Conservation (phyloP, 257 asterid species). For the Ehretia macrophylla region DNA sequence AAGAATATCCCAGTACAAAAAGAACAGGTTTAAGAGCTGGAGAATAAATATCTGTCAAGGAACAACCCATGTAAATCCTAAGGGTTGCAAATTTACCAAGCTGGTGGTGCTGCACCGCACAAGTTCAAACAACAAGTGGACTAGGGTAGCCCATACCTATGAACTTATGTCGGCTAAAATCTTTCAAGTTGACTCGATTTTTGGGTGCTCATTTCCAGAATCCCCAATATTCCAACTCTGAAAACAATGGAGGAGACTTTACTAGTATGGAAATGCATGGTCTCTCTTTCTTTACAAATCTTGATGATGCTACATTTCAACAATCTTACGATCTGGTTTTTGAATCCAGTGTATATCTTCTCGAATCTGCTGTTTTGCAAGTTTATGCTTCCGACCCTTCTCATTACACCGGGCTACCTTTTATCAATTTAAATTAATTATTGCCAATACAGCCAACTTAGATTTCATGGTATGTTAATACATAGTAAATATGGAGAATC, state of each 20-base stretch:
- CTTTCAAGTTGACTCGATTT: not conserved
- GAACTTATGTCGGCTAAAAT: not conserved
- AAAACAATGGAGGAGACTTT: not conserved
- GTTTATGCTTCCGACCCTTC: too few relatives aligned
- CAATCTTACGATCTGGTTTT: not conserved
- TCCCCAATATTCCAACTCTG: not conserved
- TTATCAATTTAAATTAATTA: too few relatives aligned
- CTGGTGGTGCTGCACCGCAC: not conserved
- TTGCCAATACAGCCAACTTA: too few relatives aligned
- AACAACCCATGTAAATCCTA: not conserved
- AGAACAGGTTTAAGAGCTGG: not conserved
- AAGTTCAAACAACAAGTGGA: not conserved
- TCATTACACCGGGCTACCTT: too few relatives aligned
- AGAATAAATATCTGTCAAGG: too few relatives aligned
- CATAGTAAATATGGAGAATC: not conserved
- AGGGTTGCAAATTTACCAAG: not conserved
- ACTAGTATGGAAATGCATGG: not conserved
- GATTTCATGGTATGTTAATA: too few relatives aligned
- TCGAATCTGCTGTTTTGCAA: too few relatives aligned
- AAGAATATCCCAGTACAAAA: too few relatives aligned
- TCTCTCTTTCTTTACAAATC: not conserved
- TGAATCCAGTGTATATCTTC: too few relatives aligned
- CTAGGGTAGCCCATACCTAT: not conserved
- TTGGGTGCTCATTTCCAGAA: not conserved
- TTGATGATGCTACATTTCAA: not conserved